Conservation (phyloP, 2,329 filamentous ascomycete species). For the Fusarium goolgardi region DNA sequence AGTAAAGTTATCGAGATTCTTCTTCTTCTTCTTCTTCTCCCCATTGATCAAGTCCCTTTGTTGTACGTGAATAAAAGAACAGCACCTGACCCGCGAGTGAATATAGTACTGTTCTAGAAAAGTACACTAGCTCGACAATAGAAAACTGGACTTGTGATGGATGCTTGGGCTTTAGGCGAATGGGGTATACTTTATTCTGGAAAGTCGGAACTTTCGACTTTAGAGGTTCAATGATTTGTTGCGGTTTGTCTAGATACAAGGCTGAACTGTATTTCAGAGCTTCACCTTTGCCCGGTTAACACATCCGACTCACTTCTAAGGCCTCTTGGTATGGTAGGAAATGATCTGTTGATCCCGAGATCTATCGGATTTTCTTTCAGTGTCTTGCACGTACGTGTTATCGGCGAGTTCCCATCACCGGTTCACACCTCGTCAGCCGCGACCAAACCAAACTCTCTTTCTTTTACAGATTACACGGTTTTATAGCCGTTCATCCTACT, state of each 20-base stretch:
- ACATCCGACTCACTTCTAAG: neutral
- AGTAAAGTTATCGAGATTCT: neutral
- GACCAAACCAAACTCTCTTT: too few relatives aligned
- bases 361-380: neutral
- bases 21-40: neutral
- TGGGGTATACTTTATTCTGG: too few relatives aligned
- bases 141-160: neutral
- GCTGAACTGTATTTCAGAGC: neutral
- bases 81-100: neutral
- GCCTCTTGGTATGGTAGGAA: neutral
- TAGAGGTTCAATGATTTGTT: neutral
- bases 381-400: neutral
- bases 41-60: neutral
- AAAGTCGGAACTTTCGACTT: neutral
- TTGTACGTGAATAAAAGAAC: neutral
- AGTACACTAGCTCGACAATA: neutral
- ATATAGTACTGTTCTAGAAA: neutral
- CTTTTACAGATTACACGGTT: too few relatives aligned
- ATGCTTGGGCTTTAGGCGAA: neutral
- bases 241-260: neutral
- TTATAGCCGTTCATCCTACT: too few relatives aligned
- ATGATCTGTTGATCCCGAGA: accelerated
- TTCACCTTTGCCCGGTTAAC: neutral
- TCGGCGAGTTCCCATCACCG: neutral
- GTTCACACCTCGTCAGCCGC: too few relatives aligned